Percentiles rank a stretch among this genome's conserved stretches.
Conservation (phyloP, 2,329 filamentous ascomycete species). For the Sporothrix schenckii region DNA sequence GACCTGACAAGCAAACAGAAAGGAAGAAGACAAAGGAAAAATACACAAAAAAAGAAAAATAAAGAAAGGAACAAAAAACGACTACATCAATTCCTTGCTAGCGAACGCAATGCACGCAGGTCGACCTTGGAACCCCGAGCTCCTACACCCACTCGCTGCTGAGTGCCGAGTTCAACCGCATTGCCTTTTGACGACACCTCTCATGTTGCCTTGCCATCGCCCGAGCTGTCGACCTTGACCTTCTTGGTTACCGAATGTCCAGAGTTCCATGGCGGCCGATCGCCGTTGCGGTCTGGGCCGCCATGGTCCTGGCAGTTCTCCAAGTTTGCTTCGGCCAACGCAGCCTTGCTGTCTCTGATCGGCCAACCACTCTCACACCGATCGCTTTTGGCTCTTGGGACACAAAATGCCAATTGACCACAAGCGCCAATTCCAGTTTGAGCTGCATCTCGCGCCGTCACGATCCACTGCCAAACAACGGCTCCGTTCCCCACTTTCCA, state of each 20-base stretch:
- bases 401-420: background rate
- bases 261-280: background rate
- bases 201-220: background rate
- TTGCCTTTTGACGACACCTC: background rate
- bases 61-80: too few relatives aligned
- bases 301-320: background rate
- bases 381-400: background rate
- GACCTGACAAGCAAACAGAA: background rate
- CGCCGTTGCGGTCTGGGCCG: background rate
- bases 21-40: background rate
- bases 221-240: background rate
- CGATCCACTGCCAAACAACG: background rate
- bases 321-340: background rate
- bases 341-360: background rate
- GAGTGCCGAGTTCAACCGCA: background rate
- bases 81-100: too few relatives aligned
- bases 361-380: background rate
- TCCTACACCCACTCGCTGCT: background rate
- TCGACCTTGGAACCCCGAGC: background rate
- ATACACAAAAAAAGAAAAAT: background rate
- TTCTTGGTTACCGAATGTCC: background rate
- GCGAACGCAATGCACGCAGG: background rate
- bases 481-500: background rate
- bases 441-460: conserved; percentile 18
- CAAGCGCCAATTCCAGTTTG: background rate